Conservation (phyloP, 192 early-diverging fungal genomes). For the Powellomyces hirtus region DNA sequence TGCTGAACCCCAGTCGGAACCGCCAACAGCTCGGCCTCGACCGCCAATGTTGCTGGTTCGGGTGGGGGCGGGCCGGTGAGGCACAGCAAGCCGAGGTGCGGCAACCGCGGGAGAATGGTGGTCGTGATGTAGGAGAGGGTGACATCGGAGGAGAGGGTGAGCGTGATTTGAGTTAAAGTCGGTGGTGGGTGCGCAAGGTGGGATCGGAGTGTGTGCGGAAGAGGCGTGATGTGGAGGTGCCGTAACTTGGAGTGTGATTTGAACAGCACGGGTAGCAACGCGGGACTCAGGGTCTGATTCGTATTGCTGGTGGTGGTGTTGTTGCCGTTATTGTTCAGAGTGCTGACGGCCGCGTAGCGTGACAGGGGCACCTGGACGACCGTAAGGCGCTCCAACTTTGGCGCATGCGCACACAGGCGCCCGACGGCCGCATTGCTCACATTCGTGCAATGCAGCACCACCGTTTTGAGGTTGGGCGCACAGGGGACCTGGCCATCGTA, state of each 20-base stretch:
- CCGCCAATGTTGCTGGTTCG: background rate
- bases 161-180: background rate
- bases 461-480: background rate
- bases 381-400: background rate
- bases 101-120: background rate
- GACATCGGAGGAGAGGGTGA: slow-evolving; percentile 1
- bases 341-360: no score
- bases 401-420: background rate
- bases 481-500: background rate
- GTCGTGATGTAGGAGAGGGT: slow-evolving; percentile 1
- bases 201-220: background rate
- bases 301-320: background rate
- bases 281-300: background rate
- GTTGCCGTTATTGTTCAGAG: no score
- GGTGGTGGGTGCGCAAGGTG: background rate
- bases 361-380: background rate
- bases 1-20: background rate
- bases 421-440: background rate
- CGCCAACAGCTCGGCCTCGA: background rate
- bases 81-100: background rate
- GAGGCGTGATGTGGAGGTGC: background rate
- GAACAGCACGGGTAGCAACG: background rate
- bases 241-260: background rate
- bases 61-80: background rate
- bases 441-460: background rate